These are phyloP conservation scores for Batrachochytrium dendrobatidis DNA, from an alignment of 371 early-diverging fungal genomes.

Conservation along the genomic window DNA sequence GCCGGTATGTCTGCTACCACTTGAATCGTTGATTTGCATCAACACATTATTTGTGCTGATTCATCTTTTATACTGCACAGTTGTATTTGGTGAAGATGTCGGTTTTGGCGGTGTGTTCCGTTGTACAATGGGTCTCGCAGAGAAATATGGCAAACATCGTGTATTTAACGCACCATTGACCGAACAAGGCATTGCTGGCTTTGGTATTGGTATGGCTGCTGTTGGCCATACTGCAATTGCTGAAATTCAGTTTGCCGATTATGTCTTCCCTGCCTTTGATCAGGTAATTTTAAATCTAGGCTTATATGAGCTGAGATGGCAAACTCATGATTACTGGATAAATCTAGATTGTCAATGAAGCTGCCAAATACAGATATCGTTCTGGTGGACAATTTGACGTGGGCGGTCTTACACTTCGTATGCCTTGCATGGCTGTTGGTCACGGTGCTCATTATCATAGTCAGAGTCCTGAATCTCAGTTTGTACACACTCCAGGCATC, in stretches of 20 bases:
- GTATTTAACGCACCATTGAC: conserved; percentile 96
- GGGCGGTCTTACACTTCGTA: conserved; percentile 86
- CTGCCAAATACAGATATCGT: conserved; percentile 94
- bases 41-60: no score
- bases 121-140: conserved; percentile 85
- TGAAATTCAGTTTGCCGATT: conserved; percentile 98
- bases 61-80: conserved; percentile 28
- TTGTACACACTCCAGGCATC: conserved; percentile 92
- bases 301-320: neutral
- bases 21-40: neutral
- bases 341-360: conserved; percentile 86
- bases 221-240: conserved; percentile 96
- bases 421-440: conserved; percentile 94
- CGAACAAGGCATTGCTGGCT: conserved; percentile 96
- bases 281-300: conserved; percentile 57
- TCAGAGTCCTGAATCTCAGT: conserved; percentile 92
- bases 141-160: conserved; percentile 85
- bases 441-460: conserved; percentile 97
- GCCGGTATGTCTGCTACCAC: conserved; percentile 46
- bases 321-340: neutral
- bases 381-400: conserved; percentile 88
- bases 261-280: conserved; percentile 96
- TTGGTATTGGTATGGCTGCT: conserved; percentile 95
- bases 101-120: conserved; percentile 97
- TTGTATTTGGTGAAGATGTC: conserved; percentile 97